phyloP scores from a whole-genome alignment of 768 basidiomycete species.

The Lanmaoa pseudosensibilis region DNA sequence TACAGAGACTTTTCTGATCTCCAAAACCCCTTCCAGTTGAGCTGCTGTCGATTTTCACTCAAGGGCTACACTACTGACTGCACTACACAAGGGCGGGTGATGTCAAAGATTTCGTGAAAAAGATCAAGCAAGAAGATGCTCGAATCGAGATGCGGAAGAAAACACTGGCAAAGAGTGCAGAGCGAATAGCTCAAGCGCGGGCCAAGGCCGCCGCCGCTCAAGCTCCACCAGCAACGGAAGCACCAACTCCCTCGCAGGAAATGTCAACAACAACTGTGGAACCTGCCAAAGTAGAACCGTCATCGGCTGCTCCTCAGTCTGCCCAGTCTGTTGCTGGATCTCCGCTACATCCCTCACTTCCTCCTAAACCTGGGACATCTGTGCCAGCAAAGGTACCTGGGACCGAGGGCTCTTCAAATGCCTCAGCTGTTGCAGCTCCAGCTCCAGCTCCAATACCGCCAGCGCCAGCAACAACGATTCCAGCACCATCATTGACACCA shows the following conservation, averaged over 20 bases:
- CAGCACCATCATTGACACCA: constrained; percentile 19
- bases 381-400: constrained; percentile 33
- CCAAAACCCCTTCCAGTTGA: constrained; percentile 65
- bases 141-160: constrained; percentile 55
- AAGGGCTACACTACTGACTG: constrained; percentile 1
- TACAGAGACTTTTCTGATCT: constrained; percentile 64
- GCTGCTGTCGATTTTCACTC: constrained; percentile 23
- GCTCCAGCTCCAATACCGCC: constrained; percentile 12
- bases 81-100: constrained; percentile 56
- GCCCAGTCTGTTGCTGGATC: constrained; percentile 33
- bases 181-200: constrained; percentile 40
- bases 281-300: constrained; percentile 22
- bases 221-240: constrained; percentile 22
- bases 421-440: constrained; percentile 10
- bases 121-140: constrained; percentile 65
- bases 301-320: not conserved
- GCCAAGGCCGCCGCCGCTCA: constrained; percentile 41
- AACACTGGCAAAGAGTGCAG: constrained; percentile 38
- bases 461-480: constrained; percentile 14
- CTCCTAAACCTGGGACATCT: constrained; percentile 61
- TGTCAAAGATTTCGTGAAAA: constrained; percentile 71
- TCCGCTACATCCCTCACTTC: constrained; percentile 66
- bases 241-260: constrained; percentile 19
- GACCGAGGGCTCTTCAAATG: constrained; percentile 33
- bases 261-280: constrained; percentile 10